Evolutionary conservation across 2,329 filamentous ascomycete species (phyloP).

Genomic region (Knoxdaviesia capensis): DNA sequence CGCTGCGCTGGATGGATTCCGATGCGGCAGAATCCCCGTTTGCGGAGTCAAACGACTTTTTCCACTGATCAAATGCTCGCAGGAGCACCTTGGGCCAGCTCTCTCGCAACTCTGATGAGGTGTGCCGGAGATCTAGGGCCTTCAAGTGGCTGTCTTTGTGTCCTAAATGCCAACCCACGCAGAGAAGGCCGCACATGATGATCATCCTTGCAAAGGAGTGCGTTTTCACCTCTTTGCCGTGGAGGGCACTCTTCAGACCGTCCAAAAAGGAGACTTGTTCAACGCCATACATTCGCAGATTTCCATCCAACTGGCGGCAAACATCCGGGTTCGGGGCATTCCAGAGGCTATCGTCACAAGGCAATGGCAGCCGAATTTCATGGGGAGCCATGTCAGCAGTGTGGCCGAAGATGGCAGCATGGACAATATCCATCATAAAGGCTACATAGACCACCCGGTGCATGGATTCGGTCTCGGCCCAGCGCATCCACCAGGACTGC

Average conservation of each 20-base stretch:
- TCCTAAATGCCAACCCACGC: constrained; percentile 80
- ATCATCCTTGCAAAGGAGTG: constrained; percentile 80
- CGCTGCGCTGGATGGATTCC: constrained; percentile 24
- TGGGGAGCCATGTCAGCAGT: constrained; percentile 79
- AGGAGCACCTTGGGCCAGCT: constrained; percentile 64
- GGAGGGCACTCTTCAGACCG: constrained; percentile 64
- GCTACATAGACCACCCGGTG: constrained; percentile 72
- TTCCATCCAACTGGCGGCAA: constrained; percentile 58
- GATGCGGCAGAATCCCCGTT: constrained; percentile 18
- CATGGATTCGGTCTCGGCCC: constrained; percentile 79
- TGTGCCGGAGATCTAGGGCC: constrained; percentile 50
- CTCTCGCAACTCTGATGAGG: constrained; percentile 39
- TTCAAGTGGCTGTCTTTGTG: constrained; percentile 71
- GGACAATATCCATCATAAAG: constrained; percentile 75
- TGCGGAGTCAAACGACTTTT: constrained; percentile 59
- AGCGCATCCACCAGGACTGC: constrained; percentile 55
- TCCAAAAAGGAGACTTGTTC: constrained; percentile 68
- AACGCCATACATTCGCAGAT: constrained; percentile 57
- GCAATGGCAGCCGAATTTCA: constrained; percentile 68
- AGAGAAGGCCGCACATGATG: constrained; percentile 77
- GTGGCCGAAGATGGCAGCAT: constrained; percentile 86
- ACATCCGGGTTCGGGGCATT: constrained; percentile 58
- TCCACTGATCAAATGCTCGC: constrained; percentile 73
- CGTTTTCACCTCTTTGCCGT: constrained; percentile 61
- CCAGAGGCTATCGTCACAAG: constrained; percentile 78